These are phyloP conservation scores for Penicillium sp. DNA, from an alignment of 2,329 filamentous ascomycete species.

Conservation along the genomic window DNA sequence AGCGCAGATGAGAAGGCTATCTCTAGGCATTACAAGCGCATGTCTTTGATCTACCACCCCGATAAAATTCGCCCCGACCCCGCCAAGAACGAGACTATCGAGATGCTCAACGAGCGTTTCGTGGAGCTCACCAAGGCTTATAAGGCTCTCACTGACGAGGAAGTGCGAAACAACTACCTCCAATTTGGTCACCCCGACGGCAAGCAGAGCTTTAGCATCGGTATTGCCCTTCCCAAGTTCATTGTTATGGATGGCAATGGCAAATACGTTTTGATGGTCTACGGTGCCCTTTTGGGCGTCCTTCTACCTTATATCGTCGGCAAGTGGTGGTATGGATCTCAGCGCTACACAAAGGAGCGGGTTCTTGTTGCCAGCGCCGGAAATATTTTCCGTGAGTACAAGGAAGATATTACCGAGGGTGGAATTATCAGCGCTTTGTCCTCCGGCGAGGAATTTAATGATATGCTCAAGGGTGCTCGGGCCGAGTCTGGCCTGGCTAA, in stretches of 20 bases:
- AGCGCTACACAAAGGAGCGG: conserved; percentile 88
- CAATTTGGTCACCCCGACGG: conserved; percentile 96
- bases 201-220: conserved; percentile 97
- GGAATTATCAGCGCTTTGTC: conserved; percentile 80
- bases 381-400: conserved; percentile 90
- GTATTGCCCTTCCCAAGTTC: conserved; percentile 90
- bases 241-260: conserved; percentile 91
- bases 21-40: conserved; percentile 82
- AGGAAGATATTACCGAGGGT: conserved; percentile 76
- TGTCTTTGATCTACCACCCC: conserved; percentile 84
- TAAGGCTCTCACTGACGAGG: conserved; percentile 95
- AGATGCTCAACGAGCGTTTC: conserved; percentile 81
- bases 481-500: conserved; percentile 78
- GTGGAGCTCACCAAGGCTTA: conserved; percentile 97
- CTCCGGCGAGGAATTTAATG: conserved; percentile 79
- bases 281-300: conserved; percentile 83
- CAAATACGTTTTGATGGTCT: conserved; percentile 90
- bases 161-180: conserved; percentile 93
- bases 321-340: conserved; percentile 98
- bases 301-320: conserved; percentile 90
- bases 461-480: conserved; percentile 72
- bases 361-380: conserved; percentile 91
- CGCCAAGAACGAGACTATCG: conserved; percentile 83
- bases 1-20: conserved; percentile 85
- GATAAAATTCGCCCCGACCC: conserved; percentile 86